Percentiles rank a stretch among this genome's conserved stretches.
Evolutionary conservation across 352 stramenopile species (phyloP).

Genomic region (Blastocystis sp.): DNA sequence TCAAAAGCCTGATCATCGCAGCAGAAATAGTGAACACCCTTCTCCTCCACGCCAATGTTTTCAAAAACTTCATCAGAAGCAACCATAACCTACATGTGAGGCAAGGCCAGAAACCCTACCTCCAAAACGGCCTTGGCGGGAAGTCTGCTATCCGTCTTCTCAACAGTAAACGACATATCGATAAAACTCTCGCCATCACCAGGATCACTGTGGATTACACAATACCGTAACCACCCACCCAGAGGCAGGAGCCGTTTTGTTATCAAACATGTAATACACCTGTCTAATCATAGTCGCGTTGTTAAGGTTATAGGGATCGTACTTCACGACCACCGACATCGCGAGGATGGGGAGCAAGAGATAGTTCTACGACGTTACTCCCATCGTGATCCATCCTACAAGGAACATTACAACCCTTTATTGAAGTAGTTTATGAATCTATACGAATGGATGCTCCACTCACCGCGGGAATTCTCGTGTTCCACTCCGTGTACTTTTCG

Average conservation of each 20-base stretch:
- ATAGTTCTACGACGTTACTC: conserved; percentile 13
- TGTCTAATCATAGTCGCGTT: conserved; percentile 48
- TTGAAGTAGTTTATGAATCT: neutral
- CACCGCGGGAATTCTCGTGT: neutral
- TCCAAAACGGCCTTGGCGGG: conserved; percentile 33
- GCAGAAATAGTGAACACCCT: conserved; percentile 35
- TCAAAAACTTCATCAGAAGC: conserved; percentile 59
- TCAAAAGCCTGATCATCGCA: conserved; percentile 67
- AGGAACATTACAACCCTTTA: neutral
- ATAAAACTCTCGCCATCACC: conserved; percentile 66
- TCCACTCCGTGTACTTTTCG: neutral
- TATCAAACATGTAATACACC: conserved; percentile 68
- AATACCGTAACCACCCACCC: conserved; percentile 10
- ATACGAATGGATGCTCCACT: neutral
- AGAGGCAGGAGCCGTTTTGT: conserved; percentile 40
- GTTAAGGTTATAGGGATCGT: conserved; percentile 21
- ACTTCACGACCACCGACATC: conserved; percentile 51
- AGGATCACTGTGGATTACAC: conserved; percentile 15
- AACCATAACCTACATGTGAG: conserved; percentile 48
- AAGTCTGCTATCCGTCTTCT: conserved; percentile 1
- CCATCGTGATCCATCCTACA: neutral
- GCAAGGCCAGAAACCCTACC: neutral
- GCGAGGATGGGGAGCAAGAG: conserved; percentile 44
- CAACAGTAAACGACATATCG: conserved; percentile 26
- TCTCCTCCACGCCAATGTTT: conserved; percentile 54